These are phyloP conservation scores for Neoboletus magnificus DNA, from an alignment of 768 basidiomycete genomes.

Conservation along the genomic window DNA sequence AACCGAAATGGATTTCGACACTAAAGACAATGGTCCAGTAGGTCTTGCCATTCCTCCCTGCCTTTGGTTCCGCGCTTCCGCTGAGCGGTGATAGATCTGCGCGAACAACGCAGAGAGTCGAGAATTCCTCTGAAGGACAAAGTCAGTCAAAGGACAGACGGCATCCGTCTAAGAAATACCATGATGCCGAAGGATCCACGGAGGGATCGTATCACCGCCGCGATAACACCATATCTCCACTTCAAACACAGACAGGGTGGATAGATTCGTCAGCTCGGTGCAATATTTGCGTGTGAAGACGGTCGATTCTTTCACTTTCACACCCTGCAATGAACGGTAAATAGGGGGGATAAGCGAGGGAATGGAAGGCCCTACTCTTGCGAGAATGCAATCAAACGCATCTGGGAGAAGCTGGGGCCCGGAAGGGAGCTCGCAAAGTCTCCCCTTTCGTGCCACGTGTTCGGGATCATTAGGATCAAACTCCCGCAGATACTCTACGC, in stretches of 20 bases:
- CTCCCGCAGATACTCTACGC: conserved; percentile 73
- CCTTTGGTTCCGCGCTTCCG: conserved; percentile 66
- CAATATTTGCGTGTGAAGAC: conserved; percentile 82
- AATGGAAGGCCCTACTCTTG: conserved; percentile 46
- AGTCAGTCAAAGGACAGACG: conserved; percentile 1
- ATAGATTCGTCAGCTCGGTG: conserved; percentile 73
- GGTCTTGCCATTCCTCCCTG: conserved; percentile 59
- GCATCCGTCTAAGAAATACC: conserved; percentile 14
- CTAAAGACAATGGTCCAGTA: conserved; percentile 86
- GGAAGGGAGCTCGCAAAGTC: conserved; percentile 71
- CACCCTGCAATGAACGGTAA: conserved; percentile 40
- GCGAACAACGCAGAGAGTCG: conserved; percentile 73
- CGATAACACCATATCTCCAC: conserved; percentile 84
- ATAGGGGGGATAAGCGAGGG: neutral
- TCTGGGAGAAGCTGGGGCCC: conserved; percentile 77
- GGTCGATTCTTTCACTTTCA: conserved; percentile 77
- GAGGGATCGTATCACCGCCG: conserved; percentile 66
- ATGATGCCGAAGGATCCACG: conserved; percentile 67
- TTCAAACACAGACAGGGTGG: conserved; percentile 75
- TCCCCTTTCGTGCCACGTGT: conserved; percentile 58
- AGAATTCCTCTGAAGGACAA: conserved; percentile 54
- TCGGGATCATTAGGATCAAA: conserved; percentile 63
- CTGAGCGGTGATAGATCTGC: conserved; percentile 73
- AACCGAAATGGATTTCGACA: conserved; percentile 78
- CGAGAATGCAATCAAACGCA: conserved; percentile 78